phyloP scores from a whole-genome alignment of 352 stramenopile genomes.

The Phytophthora parvispora region DNA sequence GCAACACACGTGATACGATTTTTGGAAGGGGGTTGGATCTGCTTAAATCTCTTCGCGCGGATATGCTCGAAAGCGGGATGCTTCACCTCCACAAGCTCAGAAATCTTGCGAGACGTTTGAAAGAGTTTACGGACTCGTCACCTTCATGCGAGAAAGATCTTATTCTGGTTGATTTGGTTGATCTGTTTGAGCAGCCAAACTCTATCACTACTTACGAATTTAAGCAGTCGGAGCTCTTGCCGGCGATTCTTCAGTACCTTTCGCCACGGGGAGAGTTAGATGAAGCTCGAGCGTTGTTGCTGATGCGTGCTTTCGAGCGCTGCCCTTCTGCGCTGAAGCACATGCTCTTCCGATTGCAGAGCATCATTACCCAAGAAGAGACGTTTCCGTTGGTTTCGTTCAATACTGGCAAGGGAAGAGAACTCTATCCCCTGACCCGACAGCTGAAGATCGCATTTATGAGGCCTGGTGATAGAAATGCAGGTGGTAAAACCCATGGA shows the following conservation, averaged over 20 bases:
- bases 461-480: slow-evolving; percentile 32
- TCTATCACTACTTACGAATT: slow-evolving; percentile 89
- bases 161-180: slow-evolving; percentile 74
- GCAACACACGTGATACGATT: slow-evolving; percentile 49
- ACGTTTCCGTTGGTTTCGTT: slow-evolving; percentile 70
- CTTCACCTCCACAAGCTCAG: slow-evolving; percentile 80
- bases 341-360: slow-evolving; percentile 71
- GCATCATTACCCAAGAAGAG: slow-evolving; percentile 83
- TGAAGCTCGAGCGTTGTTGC: slow-evolving; percentile 35
- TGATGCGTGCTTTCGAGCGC: slow-evolving; percentile 61
- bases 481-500: slow-evolving; percentile 5
- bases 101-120: slow-evolving; percentile 75
- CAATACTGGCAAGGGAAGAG: slow-evolving; percentile 70
- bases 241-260: slow-evolving; percentile 69
- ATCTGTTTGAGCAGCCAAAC: slow-evolving; percentile 81
- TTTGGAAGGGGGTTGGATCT: slow-evolving; percentile 63
- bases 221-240: slow-evolving; percentile 82
- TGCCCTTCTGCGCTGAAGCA: slow-evolving; percentile 63
- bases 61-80: slow-evolving; percentile 84
- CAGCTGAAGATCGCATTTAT: slow-evolving; percentile 72
- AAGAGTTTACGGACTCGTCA: slow-evolving; percentile 42
- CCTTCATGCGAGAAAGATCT: slow-evolving; percentile 52
- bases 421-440: slow-evolving; percentile 81
- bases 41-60: slow-evolving; percentile 62
- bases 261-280: slow-evolving; percentile 43